phyloP scores from a whole-genome alignment of 202 grass and related monocot species.

The Brachypodium distachyon region DNA sequence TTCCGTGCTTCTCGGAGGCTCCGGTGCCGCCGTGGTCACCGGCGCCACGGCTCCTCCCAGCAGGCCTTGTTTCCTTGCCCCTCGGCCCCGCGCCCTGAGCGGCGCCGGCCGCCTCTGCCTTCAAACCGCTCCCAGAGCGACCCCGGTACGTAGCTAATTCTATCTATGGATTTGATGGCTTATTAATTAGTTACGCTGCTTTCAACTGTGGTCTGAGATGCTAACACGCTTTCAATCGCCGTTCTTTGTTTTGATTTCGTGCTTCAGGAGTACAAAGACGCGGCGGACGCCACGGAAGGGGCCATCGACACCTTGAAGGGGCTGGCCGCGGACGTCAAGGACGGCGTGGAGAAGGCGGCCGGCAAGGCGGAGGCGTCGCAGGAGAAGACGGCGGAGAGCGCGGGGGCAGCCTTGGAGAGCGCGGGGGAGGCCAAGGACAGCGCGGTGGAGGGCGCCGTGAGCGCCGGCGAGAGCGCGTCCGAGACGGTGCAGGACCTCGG shows the following conservation, averaged over 20 bases:
- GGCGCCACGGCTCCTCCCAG: not conserved
- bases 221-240: not conserved
- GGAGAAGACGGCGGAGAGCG: not conserved
- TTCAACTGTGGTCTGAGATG: not conserved
- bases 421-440: slow-evolving; percentile 24
- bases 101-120: not conserved
- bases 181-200: not conserved
- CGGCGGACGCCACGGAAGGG: not conserved
- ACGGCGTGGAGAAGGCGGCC: not conserved
- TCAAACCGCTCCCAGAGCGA: not conserved
- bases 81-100: not conserved
- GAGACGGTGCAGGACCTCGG: slow-evolving; percentile 34
- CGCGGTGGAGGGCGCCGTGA: no score
- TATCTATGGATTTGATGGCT: no score
- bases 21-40: not conserved
- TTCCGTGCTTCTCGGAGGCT: not conserved
- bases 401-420: no score
- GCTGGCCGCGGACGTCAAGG: not conserved
- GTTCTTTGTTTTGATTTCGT: no score
- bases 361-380: not conserved
- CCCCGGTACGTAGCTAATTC: not conserved
- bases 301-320: not conserved
- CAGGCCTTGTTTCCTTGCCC: not conserved
- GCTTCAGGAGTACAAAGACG: not conserved
- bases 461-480: slow-evolving; percentile 18